Evolutionary conservation across 2,329 filamentous ascomycete species (phyloP).

Genomic region (Exserohilum rostratum): DNA sequence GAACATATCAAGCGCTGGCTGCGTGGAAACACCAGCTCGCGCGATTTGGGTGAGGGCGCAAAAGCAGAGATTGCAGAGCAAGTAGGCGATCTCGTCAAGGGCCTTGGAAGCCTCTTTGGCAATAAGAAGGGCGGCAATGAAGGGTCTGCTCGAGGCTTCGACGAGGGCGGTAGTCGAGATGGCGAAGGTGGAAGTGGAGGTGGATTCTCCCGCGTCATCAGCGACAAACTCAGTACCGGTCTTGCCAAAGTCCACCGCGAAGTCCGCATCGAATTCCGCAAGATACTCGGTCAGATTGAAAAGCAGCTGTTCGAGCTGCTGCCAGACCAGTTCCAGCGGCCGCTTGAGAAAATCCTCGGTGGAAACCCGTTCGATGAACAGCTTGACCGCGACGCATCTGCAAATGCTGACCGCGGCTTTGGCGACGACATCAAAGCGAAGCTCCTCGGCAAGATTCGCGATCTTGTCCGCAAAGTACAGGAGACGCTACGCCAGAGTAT

Average conservation of each 20-base stretch:
- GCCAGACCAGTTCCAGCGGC: constrained; percentile 37
- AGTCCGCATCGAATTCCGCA: constrained; percentile 39
- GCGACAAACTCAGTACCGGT: constrained; percentile 39
- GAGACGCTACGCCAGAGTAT: constrained; percentile 39
- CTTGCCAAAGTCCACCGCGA: constrained; percentile 39
- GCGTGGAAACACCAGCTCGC: constrained; percentile 38
- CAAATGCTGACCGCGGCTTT: constrained; percentile 32
- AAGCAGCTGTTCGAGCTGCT: constrained; percentile 38
- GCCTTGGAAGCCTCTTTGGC: constrained; percentile 33
- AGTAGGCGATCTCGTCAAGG: constrained; percentile 37
- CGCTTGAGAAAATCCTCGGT: constrained; percentile 38
- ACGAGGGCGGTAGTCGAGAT: constrained; percentile 15
- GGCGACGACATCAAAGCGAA: constrained; percentile 39
- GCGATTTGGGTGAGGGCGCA: constrained; percentile 37
- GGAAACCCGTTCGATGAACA: constrained; percentile 40
- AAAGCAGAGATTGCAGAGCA: constrained; percentile 39
- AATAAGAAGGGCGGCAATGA: constrained; percentile 28
- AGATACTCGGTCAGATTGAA: constrained; percentile 36
- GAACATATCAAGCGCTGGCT: constrained; percentile 43
- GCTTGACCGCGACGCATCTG: constrained; percentile 34
- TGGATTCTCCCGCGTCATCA: constrained; percentile 36
- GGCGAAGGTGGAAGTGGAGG: constrained; percentile 20
- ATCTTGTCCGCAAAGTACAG: constrained; percentile 35
- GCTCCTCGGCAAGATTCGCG: constrained; percentile 34
- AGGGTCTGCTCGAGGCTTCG: constrained; percentile 25